phyloP scores from a whole-genome alignment of 2,329 filamentous ascomycete species.

The Fonsecaea multimorphosa region DNA sequence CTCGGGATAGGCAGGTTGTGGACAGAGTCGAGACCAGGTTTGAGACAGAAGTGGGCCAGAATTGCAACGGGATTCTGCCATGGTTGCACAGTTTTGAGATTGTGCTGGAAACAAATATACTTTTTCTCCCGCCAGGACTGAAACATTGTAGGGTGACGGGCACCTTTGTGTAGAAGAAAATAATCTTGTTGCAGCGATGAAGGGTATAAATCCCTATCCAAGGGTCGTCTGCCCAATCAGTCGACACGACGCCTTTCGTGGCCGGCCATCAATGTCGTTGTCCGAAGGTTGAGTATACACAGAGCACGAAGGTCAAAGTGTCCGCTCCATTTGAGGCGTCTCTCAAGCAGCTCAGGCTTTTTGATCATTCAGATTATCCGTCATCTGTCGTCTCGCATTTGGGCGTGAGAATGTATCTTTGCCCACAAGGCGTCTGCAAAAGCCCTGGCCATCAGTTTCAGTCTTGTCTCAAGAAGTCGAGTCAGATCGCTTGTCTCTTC shows the following conservation, averaged over 20 bases:
- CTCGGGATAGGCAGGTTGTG: neutral
- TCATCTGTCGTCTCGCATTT: neutral
- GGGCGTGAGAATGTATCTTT: neutral
- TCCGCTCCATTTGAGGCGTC: neutral
- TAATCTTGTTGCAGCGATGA: neutral
- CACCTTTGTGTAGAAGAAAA: neutral
- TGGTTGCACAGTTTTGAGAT: neutral
- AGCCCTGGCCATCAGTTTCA: neutral
- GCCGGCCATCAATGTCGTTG: neutral
- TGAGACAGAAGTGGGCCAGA: neutral
- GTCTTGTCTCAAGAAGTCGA: conserved; percentile 1
- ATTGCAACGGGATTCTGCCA: neutral
- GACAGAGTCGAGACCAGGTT: neutral
- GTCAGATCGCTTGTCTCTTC: neutral
- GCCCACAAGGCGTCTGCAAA: neutral
- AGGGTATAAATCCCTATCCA: neutral
- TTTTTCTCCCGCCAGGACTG: neutral
- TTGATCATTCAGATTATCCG: neutral
- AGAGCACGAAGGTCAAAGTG: neutral
- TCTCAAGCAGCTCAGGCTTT: neutral
- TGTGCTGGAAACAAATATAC: neutral
- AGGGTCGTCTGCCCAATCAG: neutral
- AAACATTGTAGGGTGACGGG: neutral
- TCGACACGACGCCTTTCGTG: neutral
- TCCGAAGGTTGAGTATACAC: neutral